These are phyloP conservation scores for Funneliformis mosseae DNA, from an alignment of 192 early-diverging fungal genomes.

Conservation along the genomic window DNA sequence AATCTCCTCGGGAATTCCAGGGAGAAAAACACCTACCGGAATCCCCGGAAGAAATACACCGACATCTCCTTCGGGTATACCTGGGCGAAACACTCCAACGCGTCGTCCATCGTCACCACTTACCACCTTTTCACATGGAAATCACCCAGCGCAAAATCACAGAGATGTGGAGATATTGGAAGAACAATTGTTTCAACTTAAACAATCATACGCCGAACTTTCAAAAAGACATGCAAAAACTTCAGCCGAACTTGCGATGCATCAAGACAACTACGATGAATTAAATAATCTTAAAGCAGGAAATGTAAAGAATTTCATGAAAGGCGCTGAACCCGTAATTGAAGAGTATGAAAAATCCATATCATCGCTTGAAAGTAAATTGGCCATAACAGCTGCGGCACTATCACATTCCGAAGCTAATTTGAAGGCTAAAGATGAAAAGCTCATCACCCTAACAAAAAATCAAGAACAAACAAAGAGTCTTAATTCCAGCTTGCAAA, in stretches of 20 bases:
- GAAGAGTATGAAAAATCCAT: constrained; percentile 69
- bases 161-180: constrained; percentile 42
- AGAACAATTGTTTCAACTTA: constrained; percentile 49
- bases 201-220: constrained; percentile 10
- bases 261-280: constrained; percentile 26
- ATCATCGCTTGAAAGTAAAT: constrained; percentile 59
- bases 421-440: constrained; percentile 57
- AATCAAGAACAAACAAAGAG: not conserved
- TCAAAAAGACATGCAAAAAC: constrained; percentile 17
- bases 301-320: constrained; percentile 28
- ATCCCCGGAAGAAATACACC: not conserved
- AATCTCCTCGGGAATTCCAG: constrained; percentile 8
- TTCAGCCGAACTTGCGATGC: constrained; percentile 10
- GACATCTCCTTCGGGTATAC: not conserved
- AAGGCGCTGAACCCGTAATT: constrained; percentile 54
- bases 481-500: not conserved
- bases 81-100: not conserved
- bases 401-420: constrained; percentile 57
- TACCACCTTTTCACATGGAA: not conserved
- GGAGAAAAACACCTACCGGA: not conserved
- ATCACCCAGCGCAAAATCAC: constrained; percentile 26
- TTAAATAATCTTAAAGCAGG: not conserved
- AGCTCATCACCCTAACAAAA: constrained; percentile 31
- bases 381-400: constrained; percentile 56
- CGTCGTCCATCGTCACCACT: not conserved